These are phyloP conservation scores for Exophiala sideris DNA, from an alignment of 2,329 filamentous ascomycete species.

Conservation along the genomic window DNA sequence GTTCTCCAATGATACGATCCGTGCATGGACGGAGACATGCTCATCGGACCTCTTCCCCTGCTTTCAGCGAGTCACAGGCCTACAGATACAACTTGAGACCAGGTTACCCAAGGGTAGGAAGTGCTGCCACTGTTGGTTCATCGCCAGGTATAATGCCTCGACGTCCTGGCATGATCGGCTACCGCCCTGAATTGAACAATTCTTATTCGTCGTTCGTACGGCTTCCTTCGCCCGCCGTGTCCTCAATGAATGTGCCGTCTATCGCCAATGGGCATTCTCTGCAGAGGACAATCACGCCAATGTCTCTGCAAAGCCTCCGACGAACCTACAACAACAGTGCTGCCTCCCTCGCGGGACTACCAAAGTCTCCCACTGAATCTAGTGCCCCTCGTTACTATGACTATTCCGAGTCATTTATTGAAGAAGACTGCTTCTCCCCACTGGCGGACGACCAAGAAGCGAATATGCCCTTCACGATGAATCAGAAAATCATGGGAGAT, in stretches of 20 bases:
- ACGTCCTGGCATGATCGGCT: conserved; percentile 11
- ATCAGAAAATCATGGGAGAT: conserved; percentile 20
- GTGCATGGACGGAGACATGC: conserved; percentile 7
- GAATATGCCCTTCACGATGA: conserved; percentile 14
- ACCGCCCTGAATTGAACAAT: conserved; percentile 23
- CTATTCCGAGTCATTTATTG: conserved; percentile 29
- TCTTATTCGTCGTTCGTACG: conserved; percentile 23
- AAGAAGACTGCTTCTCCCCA: conserved; percentile 21
- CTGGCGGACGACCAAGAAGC: conserved; percentile 1
- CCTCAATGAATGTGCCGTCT: background rate
- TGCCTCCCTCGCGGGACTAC: conserved; percentile 12
- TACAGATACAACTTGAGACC: conserved; percentile 11
- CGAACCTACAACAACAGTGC: conserved; percentile 15
- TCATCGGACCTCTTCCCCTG: conserved; percentile 19
- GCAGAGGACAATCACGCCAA: conserved; percentile 19
- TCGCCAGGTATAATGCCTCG: conserved; percentile 19
- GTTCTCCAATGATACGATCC: conserved; percentile 17
- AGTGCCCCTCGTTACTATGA: conserved; percentile 28
- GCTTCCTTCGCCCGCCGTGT: conserved; percentile 24
- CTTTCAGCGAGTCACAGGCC: conserved; percentile 19
- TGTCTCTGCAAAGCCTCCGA: conserved; percentile 21
- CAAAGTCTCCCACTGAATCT: conserved; percentile 26
- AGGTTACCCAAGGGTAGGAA: conserved; percentile 17
- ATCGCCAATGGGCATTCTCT: conserved; percentile 1
- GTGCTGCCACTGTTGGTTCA: conserved; percentile 23